phyloP scores from a whole-genome alignment of 78 protist species.

The Protostelium mycophagum region DNA sequence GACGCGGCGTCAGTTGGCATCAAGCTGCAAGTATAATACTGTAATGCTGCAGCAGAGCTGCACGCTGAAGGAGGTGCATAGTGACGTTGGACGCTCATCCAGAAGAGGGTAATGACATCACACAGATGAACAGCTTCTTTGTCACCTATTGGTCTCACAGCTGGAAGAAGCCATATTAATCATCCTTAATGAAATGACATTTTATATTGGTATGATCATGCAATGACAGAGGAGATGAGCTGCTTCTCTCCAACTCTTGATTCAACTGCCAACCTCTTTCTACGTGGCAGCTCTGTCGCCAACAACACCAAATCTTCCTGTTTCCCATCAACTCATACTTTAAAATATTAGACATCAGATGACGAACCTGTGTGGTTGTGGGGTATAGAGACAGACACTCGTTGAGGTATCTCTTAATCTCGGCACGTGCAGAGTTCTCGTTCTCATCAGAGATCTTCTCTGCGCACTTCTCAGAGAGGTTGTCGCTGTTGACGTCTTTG shows the following conservation, averaged over 20 bases:
- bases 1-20: too few relatives aligned
- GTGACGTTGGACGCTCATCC: not conserved
- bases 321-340: too few relatives aligned
- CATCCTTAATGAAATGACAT: not conserved
- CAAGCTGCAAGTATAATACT: too few relatives aligned
- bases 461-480: not conserved
- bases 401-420: not conserved
- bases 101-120: not conserved
- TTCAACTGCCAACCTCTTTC: not conserved
- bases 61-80: too few relatives aligned
- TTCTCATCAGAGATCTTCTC: not conserved
- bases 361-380: too few relatives aligned
- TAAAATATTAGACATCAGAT: too few relatives aligned
- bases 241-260: not conserved
- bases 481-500: not conserved
- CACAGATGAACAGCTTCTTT: not conserved
- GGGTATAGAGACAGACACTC: not conserved
- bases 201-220: not conserved
- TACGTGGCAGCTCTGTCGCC: not conserved
- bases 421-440: not conserved
- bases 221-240: not conserved
- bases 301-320: not conserved
- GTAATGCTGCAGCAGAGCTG: too few relatives aligned
- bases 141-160: not conserved
- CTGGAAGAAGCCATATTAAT: too few relatives aligned